phyloP scores from a whole-genome alignment of 306 rosid genomes.

The Pyrus bretschneideri region DNA sequence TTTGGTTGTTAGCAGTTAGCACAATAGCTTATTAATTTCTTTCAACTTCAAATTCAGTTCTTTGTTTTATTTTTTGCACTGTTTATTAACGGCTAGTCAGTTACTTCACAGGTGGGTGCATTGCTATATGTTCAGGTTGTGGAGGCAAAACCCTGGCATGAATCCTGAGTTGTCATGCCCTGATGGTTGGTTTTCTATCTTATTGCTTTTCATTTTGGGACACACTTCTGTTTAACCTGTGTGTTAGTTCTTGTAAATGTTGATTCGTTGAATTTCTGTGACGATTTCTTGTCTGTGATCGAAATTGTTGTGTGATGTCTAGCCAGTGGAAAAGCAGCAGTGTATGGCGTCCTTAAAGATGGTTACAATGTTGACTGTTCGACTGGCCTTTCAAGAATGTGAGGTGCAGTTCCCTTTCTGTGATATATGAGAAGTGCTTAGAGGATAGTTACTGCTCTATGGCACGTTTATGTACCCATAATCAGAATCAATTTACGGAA shows the following conservation, averaged over 20 bases:
- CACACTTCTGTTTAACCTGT: neutral
- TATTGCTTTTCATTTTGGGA: neutral
- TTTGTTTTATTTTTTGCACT: constrained; percentile 1
- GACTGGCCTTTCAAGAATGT: constrained; percentile 82
- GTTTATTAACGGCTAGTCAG: constrained; percentile 17
- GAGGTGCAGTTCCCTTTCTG: constrained; percentile 20
- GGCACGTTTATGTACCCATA: too few relatives aligned
- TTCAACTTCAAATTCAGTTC: neutral
- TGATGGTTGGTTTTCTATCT: constrained; percentile 53
- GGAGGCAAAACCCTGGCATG: constrained; percentile 79
- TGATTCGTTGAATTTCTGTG: neutral
- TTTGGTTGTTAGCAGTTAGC: neutral
- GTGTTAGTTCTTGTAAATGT: neutral
- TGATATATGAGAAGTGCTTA: neutral
- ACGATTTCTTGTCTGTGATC: constrained; percentile 11
- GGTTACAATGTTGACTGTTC: constrained; percentile 85
- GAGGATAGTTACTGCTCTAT: neutral
- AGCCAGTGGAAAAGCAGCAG: constrained; percentile 84
- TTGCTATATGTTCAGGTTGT: constrained; percentile 70
- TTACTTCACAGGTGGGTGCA: constrained; percentile 58
- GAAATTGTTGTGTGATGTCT: constrained; percentile 6
- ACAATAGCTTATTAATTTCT: neutral
- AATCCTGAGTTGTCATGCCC: constrained; percentile 90
- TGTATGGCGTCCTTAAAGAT: constrained; percentile 67
- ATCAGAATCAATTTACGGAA: too few relatives aligned